Evolutionary conservation across 1,139 yeast species (phyloP).

Genomic region (Hansenula sp.): DNA sequence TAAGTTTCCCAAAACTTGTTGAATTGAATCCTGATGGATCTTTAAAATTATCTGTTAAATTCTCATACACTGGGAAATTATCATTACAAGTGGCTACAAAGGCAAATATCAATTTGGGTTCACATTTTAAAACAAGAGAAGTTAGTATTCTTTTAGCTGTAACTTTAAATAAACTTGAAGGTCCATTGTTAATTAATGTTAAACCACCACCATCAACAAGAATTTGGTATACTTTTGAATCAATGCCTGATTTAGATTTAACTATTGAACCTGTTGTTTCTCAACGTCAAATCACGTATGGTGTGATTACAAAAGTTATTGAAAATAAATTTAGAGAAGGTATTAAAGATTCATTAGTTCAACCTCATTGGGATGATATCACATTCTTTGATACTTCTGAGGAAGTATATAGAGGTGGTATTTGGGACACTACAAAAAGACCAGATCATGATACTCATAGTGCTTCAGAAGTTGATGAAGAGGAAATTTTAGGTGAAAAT

Average conservation of each 20-base stretch:
- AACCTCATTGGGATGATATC: slow-evolving; percentile 87
- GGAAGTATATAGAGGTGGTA: slow-evolving; percentile 85
- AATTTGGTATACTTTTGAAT: slow-evolving; percentile 84
- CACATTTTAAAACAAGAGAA: slow-evolving; percentile 72
- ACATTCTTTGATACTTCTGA: slow-evolving; percentile 59
- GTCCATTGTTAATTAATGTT: slow-evolving; percentile 62
- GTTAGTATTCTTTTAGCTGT: slow-evolving; percentile 74
- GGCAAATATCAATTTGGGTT: slow-evolving; percentile 66
- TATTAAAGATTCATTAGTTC: slow-evolving; percentile 70
- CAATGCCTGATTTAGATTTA: slow-evolving; percentile 71
- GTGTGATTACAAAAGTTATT: slow-evolving; percentile 73
- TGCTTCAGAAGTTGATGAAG: slow-evolving; percentile 10
- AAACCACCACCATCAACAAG: slow-evolving; percentile 91
- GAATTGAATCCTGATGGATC: slow-evolving; percentile 82
- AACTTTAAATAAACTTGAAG: slow-evolving; percentile 63
- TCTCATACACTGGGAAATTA: slow-evolving; percentile 69
- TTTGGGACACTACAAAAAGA: slow-evolving; percentile 60
- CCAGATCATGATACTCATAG: slow-evolving; percentile 13
- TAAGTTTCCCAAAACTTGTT: slow-evolving; percentile 66
- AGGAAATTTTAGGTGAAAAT: slow-evolving; percentile 4
- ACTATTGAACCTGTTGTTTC: slow-evolving; percentile 86
- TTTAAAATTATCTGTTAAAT: slow-evolving; percentile 54
- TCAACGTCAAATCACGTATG: slow-evolving; percentile 72
- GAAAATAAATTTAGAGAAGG: slow-evolving; percentile 78
- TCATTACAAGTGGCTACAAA: slow-evolving; percentile 77